Percentiles rank a stretch among this genome's conserved stretches.
Conservation (phyloP, 139 green algal genomes). For the Chlamydomonas eustigma region DNA sequence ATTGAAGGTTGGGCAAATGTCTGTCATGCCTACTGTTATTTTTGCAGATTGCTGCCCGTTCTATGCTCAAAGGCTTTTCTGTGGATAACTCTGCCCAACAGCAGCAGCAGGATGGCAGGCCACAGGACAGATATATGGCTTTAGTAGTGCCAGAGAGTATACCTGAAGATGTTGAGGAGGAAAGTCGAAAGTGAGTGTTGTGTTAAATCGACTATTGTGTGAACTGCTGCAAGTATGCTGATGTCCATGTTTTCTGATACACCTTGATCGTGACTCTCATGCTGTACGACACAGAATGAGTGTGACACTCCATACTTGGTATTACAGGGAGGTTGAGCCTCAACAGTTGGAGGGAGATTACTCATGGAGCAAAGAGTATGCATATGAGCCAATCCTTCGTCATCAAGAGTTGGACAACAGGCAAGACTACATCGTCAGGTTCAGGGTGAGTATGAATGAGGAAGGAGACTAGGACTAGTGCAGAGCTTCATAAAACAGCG, state of each 20-base stretch:
- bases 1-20: too few species aligned
- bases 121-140: conserved; percentile 17
- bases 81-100: conserved; percentile 3
- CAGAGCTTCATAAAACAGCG: too few species aligned
- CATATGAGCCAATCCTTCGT: conserved; percentile 7
- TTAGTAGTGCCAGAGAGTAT: conserved; percentile 16
- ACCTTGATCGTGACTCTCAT: background rate
- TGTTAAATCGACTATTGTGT: too few species aligned
- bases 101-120: background rate
- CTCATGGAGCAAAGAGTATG: conserved; percentile 22
- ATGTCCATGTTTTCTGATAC: background rate
- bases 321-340: conserved; percentile 14
- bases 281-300: background rate
- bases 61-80: conserved; percentile 19
- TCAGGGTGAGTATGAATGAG: conserved; percentile 16
- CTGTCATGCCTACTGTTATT: too few species aligned
- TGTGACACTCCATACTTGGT: background rate
- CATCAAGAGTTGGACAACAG: background rate
- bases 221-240: too few species aligned
- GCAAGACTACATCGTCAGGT: conserved; percentile 4
- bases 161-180: background rate
- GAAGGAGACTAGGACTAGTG: too few species aligned
- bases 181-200: background rate
- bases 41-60: conserved; percentile 13
- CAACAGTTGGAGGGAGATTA: conserved; percentile 18